Evolutionary conservation across 2,329 filamentous ascomycete genomes (phyloP).

Genomic region (Lachnellula occidentalis): DNA sequence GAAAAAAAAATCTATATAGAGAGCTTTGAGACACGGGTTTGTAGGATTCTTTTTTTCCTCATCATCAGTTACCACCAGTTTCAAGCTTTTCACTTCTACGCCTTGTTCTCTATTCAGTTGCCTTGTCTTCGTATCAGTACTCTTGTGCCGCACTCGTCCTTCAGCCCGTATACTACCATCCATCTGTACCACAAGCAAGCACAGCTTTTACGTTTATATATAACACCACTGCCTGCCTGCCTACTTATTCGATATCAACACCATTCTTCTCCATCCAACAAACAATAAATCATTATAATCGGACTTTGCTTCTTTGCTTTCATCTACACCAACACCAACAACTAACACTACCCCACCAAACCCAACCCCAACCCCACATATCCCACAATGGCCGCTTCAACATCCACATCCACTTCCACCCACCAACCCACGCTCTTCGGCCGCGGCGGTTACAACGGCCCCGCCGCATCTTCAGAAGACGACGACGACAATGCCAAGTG

Average conservation of each 20-base stretch:
- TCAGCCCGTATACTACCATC: neutral
- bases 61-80: neutral
- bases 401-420: neutral
- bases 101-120: neutral
- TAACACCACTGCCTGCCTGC: neutral
- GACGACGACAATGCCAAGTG: neutral
- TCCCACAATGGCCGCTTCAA: constrained; percentile 20
- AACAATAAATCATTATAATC: no score
- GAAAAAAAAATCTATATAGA: neutral
- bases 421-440: constrained; percentile 15
- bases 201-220: neutral
- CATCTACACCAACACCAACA: neutral
- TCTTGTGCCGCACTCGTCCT: neutral
- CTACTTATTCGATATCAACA: no score
- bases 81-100: neutral
- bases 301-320: no score
- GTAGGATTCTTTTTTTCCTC: neutral
- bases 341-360: neutral
- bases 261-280: no score
- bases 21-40: neutral
- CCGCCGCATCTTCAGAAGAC: constrained; percentile 1
- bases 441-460: constrained; percentile 25
- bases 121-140: neutral
- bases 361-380: constrained; percentile 4
- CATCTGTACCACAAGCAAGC: neutral